Conservation (phyloP, 805 yeast species). For the Lipomyces anomalus region DNA sequence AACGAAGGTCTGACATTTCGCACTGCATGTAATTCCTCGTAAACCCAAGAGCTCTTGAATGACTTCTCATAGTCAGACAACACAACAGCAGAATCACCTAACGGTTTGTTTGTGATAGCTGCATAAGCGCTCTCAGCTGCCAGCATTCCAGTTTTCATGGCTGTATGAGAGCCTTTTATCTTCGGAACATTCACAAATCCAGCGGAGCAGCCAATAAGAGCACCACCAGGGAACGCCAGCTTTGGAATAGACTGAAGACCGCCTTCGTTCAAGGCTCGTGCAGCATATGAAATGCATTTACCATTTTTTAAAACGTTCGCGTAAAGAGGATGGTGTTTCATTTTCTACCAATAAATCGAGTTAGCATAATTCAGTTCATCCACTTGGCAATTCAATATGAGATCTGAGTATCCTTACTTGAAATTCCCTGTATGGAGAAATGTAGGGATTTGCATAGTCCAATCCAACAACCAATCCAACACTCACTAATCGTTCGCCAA, state of each 20-base stretch:
- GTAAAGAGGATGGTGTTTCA: constrained; percentile 90
- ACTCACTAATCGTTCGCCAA: constrained; percentile 85
- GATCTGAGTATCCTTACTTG: no score
- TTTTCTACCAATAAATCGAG: no score
- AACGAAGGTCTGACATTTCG: constrained; percentile 93
- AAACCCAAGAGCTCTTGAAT: constrained; percentile 75
- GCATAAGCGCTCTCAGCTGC: constrained; percentile 83
- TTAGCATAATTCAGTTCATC: no score
- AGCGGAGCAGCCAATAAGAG: constrained; percentile 89
- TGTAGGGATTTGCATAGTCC: constrained; percentile 90
- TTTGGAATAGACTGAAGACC: constrained; percentile 91
- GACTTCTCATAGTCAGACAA: constrained; percentile 57
- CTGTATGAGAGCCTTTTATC: constrained; percentile 96
- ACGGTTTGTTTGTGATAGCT: constrained; percentile 38
- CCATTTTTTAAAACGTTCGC: constrained; percentile 74
- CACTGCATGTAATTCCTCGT: constrained; percentile 73
- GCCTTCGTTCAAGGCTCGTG: constrained; percentile 95
- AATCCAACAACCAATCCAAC: constrained; percentile 93
- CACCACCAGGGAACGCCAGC: constrained; percentile 92
- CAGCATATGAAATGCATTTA: constrained; percentile 88
- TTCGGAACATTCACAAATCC: constrained; percentile 97
- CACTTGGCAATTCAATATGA: no score
- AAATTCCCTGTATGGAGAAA: constrained; percentile 93
- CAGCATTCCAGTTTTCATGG: constrained; percentile 90
- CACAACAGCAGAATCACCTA: constrained; percentile 30